Evolutionary conservation across 176 grass and related monocot genomes (phyloP), one percentile per base, ranked within the genome.

Genomic region (Carex pumila): DNA sequence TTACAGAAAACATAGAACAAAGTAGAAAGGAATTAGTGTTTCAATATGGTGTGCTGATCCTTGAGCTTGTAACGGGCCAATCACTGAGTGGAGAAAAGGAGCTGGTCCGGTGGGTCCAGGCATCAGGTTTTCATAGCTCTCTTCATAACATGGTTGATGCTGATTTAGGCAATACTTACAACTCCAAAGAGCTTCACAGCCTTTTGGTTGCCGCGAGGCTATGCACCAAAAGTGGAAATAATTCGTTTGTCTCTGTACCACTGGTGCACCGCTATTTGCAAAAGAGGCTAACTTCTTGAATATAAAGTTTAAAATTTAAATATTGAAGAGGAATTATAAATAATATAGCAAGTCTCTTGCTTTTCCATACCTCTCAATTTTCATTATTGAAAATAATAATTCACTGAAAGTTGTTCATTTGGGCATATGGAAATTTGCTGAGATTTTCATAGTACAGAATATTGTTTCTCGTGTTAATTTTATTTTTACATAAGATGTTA

Each of bases 21-120:
- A 85, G 85, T 85, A 83, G 88, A 19, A 86, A 49, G 78, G 90
- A 85, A 0, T 39, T 94, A 68, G 85, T 92, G 81, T 99, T 92
- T 85, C 90, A 94, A 92, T 99, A 94, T 78, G 96, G 96, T 37
- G 87, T 94, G 70, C 85, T 99, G 83, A 64, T 99, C 57, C 93
- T 99, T 65, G 96, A 99, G 90, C 93, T 99, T 14, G 86, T 99
- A 83, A 99, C 96, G 17, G 93, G 93, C 13, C 96, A 95, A 73
- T 94, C 93, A 7, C 83, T 92, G 32, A 86, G 90, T 43, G 87
- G 77, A 65, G 90, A 95, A 82, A 87, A 87, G 18, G 97, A 99
- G 80, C 87, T 95, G 47, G 88, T 99, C 63, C 93, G 65, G 79
- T 94, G 91, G 93, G 88, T 96, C 70, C 93, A 99, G 84, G 91